phyloP scores from a whole-genome alignment of 495 filamentous ascomycete genomes.

The Annulohypoxylon nitens region DNA sequence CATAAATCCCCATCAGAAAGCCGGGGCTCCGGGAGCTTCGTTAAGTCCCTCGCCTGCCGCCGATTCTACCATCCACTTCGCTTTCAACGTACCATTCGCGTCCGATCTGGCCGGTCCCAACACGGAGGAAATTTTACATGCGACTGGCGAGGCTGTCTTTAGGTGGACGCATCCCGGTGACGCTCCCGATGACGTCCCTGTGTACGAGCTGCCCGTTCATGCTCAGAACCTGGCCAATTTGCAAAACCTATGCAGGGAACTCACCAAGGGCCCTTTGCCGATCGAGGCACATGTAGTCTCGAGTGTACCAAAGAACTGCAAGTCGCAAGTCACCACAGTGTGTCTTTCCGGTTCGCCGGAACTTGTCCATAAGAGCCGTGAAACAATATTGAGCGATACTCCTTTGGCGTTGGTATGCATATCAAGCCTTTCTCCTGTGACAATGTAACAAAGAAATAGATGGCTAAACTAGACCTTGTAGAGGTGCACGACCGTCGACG shows the following conservation, averaged over 20 bases:
- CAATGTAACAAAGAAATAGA: conserved; percentile 26
- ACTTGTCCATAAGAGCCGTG: conserved; percentile 84
- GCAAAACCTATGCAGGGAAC: conserved; percentile 79
- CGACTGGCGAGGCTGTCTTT: conserved; percentile 81
- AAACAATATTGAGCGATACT: conserved; percentile 85
- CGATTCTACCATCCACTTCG: conserved; percentile 77
- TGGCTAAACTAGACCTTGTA: conserved; percentile 60
- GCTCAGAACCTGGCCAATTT: conserved; percentile 83
- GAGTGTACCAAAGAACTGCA: conserved; percentile 81
- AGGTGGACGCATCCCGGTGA: conserved; percentile 94
- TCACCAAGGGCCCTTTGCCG: conserved; percentile 74
- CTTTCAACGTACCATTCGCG: conserved; percentile 96
- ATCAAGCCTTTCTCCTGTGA: conserved; percentile 28
- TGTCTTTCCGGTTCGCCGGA: conserved; percentile 88
- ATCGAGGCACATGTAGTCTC: conserved; percentile 86
- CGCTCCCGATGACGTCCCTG: conserved; percentile 81
- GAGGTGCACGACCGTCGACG: conserved; percentile 92
- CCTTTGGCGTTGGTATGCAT: conserved; percentile 85
- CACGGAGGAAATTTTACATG: conserved; percentile 89
- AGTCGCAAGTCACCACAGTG: conserved; percentile 86
- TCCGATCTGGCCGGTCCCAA: conserved; percentile 92
- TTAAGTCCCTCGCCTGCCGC: conserved; percentile 73
- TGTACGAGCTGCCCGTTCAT: conserved; percentile 90
- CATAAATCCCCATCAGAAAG: conserved; percentile 76
- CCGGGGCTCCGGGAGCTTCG: conserved; percentile 70